These are phyloP conservation scores for Trichoderma brevicompactum DNA, from an alignment of 2,329 filamentous ascomycete species.

Conservation along the genomic window DNA sequence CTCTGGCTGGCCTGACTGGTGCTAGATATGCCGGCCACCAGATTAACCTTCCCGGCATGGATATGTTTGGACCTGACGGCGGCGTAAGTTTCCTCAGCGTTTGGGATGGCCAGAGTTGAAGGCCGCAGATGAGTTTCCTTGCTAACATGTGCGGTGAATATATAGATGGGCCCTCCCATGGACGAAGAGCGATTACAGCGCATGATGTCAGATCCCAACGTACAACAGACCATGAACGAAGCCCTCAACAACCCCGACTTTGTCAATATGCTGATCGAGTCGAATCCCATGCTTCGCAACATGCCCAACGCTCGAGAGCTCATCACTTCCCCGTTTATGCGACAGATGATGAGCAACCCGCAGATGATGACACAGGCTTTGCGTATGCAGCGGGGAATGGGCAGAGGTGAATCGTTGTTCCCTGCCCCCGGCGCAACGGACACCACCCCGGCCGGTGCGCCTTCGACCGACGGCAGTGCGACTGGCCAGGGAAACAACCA, in stretches of 20 bases:
- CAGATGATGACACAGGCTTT: conserved; percentile 80
- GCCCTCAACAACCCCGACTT: conserved; percentile 94
- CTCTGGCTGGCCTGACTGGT: conserved; percentile 86
- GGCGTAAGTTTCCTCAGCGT: conserved; percentile 67
- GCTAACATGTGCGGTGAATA: conserved; percentile 33
- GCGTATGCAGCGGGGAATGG: conserved; percentile 77
- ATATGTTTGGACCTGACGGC: conserved; percentile 91
- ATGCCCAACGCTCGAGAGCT: conserved; percentile 80
- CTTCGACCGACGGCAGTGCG: conserved; percentile 35
- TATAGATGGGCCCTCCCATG: conserved; percentile 87
- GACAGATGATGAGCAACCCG: conserved; percentile 91
- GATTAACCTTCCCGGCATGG: conserved; percentile 81
- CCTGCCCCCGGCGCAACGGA: conserved; percentile 92
- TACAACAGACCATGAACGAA: conserved; percentile 88
- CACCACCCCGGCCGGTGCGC: conserved; percentile 67
- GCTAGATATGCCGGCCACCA: conserved; percentile 88
- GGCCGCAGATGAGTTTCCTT: conserved; percentile 29
- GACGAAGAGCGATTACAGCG: conserved; percentile 77
- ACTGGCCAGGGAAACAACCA: conserved; percentile 1
- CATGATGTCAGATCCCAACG: conserved; percentile 87
- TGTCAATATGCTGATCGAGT: conserved; percentile 91
- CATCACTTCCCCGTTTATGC: conserved; percentile 84
- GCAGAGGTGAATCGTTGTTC: conserved; percentile 65
- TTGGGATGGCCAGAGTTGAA: neutral
- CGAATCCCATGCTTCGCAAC: conserved; percentile 79